Evolutionary conservation across 2,329 filamentous ascomycete species (phyloP).

Genomic region (Chaetomiaceae sp.): DNA sequence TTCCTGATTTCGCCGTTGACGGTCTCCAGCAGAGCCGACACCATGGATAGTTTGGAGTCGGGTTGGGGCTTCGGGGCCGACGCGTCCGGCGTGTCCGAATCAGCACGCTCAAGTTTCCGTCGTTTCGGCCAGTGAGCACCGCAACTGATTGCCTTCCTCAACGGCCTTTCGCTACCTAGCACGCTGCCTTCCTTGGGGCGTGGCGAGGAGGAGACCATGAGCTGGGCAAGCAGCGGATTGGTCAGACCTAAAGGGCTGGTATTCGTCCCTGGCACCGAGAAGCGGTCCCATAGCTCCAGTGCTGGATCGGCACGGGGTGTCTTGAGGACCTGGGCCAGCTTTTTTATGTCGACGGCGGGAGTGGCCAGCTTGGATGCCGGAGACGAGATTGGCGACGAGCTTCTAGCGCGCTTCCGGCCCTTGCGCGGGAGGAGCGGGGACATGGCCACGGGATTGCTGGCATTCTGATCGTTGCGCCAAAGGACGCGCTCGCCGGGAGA

Average conservation of each 20-base stretch:
- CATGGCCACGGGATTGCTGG: constrained; percentile 37
- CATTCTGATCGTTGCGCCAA: constrained; percentile 50
- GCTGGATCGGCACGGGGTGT: constrained; percentile 69
- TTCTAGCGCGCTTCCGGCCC: constrained; percentile 64
- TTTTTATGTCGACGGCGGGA: constrained; percentile 53
- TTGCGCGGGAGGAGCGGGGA: constrained; percentile 48
- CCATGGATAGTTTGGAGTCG: constrained; percentile 53
- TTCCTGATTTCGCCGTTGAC: constrained; percentile 53
- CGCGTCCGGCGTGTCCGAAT: constrained; percentile 33
- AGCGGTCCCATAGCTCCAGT: constrained; percentile 72
- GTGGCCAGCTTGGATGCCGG: constrained; percentile 49
- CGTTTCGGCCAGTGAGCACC: constrained; percentile 69
- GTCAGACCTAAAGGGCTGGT: constrained; percentile 41
- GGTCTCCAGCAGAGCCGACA: constrained; percentile 62
- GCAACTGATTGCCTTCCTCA: constrained; percentile 65
- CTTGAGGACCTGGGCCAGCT: constrained; percentile 54
- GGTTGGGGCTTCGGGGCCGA: constrained; percentile 39
- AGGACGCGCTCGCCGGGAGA: constrained; percentile 59
- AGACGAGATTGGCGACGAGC: constrained; percentile 69
- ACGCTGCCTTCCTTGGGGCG: constrained; percentile 44
- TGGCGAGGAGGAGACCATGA: constrained; percentile 68
- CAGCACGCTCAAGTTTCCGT: constrained; percentile 52
- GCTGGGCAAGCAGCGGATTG: constrained; percentile 57
- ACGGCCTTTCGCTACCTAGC: constrained; percentile 41
- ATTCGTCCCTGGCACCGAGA: constrained; percentile 51